These are phyloP conservation scores for Argentina anserina DNA, from an alignment of 306 rosid species.

Conservation along the genomic window DNA sequence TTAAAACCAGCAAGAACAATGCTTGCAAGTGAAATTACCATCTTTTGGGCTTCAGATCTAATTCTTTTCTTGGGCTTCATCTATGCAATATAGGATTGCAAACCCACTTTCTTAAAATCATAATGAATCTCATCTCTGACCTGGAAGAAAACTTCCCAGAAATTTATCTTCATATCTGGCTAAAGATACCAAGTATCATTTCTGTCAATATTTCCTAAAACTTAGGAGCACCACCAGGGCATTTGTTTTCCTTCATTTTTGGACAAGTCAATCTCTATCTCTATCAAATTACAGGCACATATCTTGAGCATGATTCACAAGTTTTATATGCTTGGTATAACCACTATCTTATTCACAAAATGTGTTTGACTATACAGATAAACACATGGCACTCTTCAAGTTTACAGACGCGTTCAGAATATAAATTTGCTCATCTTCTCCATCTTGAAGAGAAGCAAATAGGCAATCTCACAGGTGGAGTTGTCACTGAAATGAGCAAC, in stretches of 20 bases:
- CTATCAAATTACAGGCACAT: background rate
- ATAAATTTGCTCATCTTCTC: background rate
- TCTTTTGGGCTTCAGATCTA: background rate
- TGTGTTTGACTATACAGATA: background rate
- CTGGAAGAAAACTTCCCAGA: background rate
- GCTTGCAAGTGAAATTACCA: background rate
- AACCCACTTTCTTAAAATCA: background rate
- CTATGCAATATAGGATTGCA: background rate
- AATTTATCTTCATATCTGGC: background rate
- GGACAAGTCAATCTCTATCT: background rate
- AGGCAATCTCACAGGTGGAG: slow-evolving; percentile 22
- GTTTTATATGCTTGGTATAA: background rate
- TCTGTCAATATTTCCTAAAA: background rate
- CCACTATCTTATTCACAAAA: slow-evolving; percentile 1
- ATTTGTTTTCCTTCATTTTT: background rate
- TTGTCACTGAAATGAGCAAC: slow-evolving; percentile 34
- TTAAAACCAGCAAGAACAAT: background rate
- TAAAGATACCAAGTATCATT: background rate
- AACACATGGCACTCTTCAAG: background rate
- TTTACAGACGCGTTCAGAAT: background rate
- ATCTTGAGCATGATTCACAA: slow-evolving; percentile 10
- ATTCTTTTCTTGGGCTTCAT: slow-evolving; percentile 4
- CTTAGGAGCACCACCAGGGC: background rate
- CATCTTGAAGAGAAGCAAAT: slow-evolving; percentile 8
- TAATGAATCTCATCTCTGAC: background rate